Conservation (phyloP, 2,329 filamentous ascomycete species). For the Pyrenochaeta sp. region DNA sequence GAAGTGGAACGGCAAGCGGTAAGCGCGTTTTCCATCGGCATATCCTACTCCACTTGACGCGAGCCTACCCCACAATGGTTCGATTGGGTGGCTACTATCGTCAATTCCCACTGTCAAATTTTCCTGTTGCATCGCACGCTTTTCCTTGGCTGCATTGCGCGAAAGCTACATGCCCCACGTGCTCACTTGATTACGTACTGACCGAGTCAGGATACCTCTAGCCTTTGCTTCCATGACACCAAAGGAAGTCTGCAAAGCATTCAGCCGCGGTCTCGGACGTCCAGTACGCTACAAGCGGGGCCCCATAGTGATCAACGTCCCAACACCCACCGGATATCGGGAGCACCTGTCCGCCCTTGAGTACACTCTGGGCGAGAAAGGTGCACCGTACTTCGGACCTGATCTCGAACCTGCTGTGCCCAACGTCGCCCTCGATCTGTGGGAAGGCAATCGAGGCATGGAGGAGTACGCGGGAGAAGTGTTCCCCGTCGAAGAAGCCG, state of each 20-base stretch:
- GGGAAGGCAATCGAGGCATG: constrained; percentile 89
- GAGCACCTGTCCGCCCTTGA: constrained; percentile 78
- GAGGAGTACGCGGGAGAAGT: constrained; percentile 96
- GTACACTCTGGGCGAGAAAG: constrained; percentile 64
- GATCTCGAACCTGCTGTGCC: constrained; percentile 70
- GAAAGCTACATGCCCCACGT: constrained; percentile 20
- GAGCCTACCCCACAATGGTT: constrained; percentile 30
- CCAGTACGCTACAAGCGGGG: constrained; percentile 80
- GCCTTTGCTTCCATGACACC: constrained; percentile 91
- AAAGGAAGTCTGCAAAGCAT: constrained; percentile 79
- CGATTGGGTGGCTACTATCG: constrained; percentile 25
- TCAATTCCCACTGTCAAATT: constrained; percentile 14
- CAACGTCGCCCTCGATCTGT: constrained; percentile 77
- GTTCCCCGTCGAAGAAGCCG: constrained; percentile 92
- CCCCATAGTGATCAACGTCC: constrained; percentile 83
- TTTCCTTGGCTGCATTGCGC: constrained; percentile 12
- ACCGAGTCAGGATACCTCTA: constrained; percentile 72
- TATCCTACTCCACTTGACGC: constrained; percentile 26
- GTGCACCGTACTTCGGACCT: constrained; percentile 69
- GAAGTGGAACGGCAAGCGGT: constrained; percentile 81
- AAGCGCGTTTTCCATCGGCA: constrained; percentile 44
- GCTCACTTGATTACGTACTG: constrained; percentile 29
- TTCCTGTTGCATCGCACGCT: constrained; percentile 14
- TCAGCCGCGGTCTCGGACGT: constrained; percentile 78
- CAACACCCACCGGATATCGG: constrained; percentile 86